Conservation (phyloP, 257 asterid species). For the Penstemon davidsonii region DNA sequence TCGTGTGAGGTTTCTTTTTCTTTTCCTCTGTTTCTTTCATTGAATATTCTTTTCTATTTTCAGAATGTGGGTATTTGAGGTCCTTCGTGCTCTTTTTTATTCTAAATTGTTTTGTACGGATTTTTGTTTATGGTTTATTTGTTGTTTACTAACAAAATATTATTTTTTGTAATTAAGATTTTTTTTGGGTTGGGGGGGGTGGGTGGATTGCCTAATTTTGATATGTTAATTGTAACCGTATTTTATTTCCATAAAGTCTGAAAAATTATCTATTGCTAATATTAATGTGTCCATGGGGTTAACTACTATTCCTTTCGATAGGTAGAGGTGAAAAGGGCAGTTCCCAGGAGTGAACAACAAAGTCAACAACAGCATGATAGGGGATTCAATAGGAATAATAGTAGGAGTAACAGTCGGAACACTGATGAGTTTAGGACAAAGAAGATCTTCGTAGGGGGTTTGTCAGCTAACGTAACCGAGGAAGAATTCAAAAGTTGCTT, state of each 20-base stretch:
- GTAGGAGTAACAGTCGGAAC: conserved; percentile 53
- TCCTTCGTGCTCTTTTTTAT: too few species aligned
- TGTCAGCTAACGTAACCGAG: conserved; percentile 73
- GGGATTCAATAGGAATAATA: conserved; percentile 44
- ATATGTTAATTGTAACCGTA: neutral
- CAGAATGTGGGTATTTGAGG: too few species aligned
- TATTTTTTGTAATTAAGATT: too few species aligned
- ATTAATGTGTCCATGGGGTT: neutral
- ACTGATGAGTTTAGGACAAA: conserved; percentile 67
- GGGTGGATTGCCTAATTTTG: neutral
- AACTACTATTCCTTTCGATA: conserved; percentile 27
- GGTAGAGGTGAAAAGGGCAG: conserved; percentile 97
- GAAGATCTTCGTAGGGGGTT: conserved; percentile 94
- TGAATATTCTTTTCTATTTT: too few species aligned
- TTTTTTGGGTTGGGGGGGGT: neutral
- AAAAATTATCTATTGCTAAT: neutral
- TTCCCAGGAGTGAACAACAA: conserved; percentile 81
- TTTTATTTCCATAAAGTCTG: neutral
- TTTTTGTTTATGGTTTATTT: neutral
- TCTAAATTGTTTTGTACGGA: neutral
- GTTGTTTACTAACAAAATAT: too few species aligned
- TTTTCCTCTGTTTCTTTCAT: too few species aligned
- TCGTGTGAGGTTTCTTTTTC: too few species aligned
- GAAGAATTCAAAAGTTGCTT: conserved; percentile 81
- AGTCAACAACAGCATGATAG: conserved; percentile 44